phyloP scores from a whole-genome alignment of 805 yeast genomes.

The Pichia kluyveri region DNA sequence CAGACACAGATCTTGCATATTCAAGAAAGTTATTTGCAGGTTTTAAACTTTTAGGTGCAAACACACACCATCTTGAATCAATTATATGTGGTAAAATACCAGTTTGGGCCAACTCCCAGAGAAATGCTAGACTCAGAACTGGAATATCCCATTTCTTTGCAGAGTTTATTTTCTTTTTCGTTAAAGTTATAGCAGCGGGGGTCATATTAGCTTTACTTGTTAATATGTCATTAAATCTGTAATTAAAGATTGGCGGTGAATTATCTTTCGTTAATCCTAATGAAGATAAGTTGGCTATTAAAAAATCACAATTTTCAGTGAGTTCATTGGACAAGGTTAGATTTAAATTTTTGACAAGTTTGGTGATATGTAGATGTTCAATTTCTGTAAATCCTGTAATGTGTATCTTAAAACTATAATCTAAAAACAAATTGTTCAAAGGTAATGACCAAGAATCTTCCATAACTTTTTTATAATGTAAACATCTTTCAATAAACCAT shows the following conservation, averaged over 20 bases:
- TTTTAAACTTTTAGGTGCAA: conserved; percentile 26
- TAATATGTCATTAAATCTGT: conserved; percentile 26
- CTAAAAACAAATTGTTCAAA: conserved; percentile 18
- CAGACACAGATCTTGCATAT: conserved; percentile 14
- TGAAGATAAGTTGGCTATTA: conserved; percentile 44
- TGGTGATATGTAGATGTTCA: conserved; percentile 30
- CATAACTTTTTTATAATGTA: conserved; percentile 13
- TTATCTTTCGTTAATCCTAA: conserved; percentile 32
- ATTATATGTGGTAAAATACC: conserved; percentile 32
- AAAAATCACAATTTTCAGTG: conserved; percentile 41
- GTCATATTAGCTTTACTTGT: conserved; percentile 5
- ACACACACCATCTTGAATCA: conserved; percentile 47
- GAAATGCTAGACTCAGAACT: conserved; percentile 43
- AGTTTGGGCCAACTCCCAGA: conserved; percentile 41
- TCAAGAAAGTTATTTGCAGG: conserved; percentile 17
- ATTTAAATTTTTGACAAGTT: conserved; percentile 48
- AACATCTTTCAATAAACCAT: conserved; percentile 26
- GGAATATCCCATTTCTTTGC: conserved; percentile 52
- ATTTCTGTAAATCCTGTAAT: conserved; percentile 24
- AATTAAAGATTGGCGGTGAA: conserved; percentile 34
- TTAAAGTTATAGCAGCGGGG: conserved; percentile 24
- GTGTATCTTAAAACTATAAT: conserved; percentile 24
- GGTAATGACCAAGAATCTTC: conserved; percentile 24
- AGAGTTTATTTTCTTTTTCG: conserved; percentile 47
- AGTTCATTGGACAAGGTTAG: conserved; percentile 42